Conservation (phyloP, 306 rosid genomes). For the Medicago ruthenica region DNA sequence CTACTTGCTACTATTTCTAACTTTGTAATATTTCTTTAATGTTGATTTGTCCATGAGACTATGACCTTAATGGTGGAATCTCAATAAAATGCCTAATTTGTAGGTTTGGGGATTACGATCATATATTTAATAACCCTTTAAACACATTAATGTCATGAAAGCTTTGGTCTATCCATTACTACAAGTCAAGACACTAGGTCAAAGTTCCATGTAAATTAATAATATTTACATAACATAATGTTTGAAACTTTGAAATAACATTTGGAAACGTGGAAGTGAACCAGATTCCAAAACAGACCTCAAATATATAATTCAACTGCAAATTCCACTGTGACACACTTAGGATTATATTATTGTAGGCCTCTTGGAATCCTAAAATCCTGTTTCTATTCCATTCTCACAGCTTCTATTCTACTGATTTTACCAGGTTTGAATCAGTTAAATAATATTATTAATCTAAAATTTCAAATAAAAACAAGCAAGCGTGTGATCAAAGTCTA, state of each 20-base stretch:
- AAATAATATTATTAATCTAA: background rate
- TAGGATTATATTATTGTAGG: slow-evolving; percentile 51
- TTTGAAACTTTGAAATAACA: slow-evolving; percentile 60
- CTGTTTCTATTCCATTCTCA: slow-evolving; percentile 99
- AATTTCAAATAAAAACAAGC: slow-evolving; percentile 49
- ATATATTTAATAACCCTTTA: slow-evolving; percentile 45
- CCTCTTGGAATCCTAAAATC: slow-evolving; percentile 82
- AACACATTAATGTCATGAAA: slow-evolving; percentile 55
- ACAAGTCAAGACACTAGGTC: slow-evolving; percentile 53
- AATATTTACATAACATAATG: slow-evolving; percentile 31
- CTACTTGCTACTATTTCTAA: background rate
- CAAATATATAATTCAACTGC: slow-evolving; percentile 42
- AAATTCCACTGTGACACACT: slow-evolving; percentile 48
- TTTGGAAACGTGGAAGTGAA: slow-evolving; percentile 73
- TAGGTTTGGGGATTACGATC: slow-evolving; percentile 53
- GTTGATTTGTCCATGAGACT: slow-evolving; percentile 42
- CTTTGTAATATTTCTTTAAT: background rate
- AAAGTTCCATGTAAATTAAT: slow-evolving; percentile 55
- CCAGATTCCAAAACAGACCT: slow-evolving; percentile 68
- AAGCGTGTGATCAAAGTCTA: slow-evolving; percentile 56
- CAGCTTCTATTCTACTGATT: slow-evolving; percentile 97
- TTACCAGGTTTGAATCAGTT: slow-evolving; percentile 62
- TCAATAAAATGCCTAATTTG: slow-evolving; percentile 54
- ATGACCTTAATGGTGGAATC: slow-evolving; percentile 61
- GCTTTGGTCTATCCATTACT: slow-evolving; percentile 43